Evolutionary conservation across 768 basidiomycete species (phyloP).

Genomic region (Galerina marginata): DNA sequence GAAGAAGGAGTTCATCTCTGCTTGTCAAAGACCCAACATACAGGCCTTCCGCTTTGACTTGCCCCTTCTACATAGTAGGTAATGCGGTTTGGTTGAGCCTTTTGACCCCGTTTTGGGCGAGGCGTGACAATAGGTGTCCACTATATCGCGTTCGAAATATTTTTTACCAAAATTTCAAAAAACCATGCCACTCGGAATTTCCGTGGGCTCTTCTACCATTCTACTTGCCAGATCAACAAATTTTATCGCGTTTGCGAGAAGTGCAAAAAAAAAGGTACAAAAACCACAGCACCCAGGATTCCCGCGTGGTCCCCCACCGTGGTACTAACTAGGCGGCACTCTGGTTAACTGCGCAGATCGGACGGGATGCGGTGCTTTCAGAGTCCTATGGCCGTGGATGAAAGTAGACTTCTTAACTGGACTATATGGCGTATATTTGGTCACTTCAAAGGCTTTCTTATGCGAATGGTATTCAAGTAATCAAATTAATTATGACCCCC

Average conservation of each 20-base stretch:
- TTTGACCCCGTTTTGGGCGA: slow-evolving; percentile 20
- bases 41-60: slow-evolving; percentile 12
- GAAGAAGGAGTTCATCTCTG: not conserved
- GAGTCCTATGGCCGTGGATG: slow-evolving; percentile 54
- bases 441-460: too few relatives aligned
- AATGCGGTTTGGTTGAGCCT: slow-evolving; percentile 28
- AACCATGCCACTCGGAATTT: too few relatives aligned
- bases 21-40: not conserved
- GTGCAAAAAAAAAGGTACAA: too few relatives aligned
- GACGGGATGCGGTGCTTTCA: slow-evolving; percentile 62
- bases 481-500: too few relatives aligned
- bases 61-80: slow-evolving; percentile 35
- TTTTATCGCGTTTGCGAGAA: too few relatives aligned
- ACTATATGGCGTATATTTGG: slow-evolving; percentile 8
- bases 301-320: slow-evolving; percentile 62
- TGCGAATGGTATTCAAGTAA: too few relatives aligned
- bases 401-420: slow-evolving; percentile 7
- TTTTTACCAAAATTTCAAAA: too few relatives aligned
- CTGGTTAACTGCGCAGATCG: slow-evolving; percentile 68
- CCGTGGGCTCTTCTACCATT: too few relatives aligned
- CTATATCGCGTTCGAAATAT: slow-evolving; percentile 25
- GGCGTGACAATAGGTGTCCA: slow-evolving; percentile 15
- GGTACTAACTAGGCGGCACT: slow-evolving; percentile 67
- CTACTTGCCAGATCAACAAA: too few relatives aligned
- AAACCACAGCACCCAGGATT: too few relatives aligned